Conservation (phyloP, 2,329 filamentous ascomycete species). For the Diplodia intermedia region DNA sequence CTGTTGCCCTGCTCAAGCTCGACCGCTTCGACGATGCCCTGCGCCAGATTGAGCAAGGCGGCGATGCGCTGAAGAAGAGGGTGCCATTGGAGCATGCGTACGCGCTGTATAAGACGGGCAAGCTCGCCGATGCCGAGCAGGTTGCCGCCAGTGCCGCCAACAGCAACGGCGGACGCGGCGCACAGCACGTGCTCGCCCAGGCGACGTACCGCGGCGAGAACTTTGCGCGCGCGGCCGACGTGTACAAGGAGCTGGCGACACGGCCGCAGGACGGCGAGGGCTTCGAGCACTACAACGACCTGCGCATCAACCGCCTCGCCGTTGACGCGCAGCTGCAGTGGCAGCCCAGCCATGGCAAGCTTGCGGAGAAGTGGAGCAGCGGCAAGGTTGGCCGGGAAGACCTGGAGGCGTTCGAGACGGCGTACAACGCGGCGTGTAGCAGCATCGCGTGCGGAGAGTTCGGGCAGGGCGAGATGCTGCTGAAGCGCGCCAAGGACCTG, state of each 20-base stretch:
- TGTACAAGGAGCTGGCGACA: slow-evolving; percentile 67
- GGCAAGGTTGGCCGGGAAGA: slow-evolving; percentile 64
- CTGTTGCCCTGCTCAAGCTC: slow-evolving; percentile 79
- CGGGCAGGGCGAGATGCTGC: slow-evolving; percentile 67
- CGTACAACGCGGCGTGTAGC: slow-evolving; percentile 79
- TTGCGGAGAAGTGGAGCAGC: slow-evolving; percentile 51
- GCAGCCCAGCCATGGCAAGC: slow-evolving; percentile 61
- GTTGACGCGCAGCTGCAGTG: slow-evolving; percentile 76
- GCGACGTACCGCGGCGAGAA: slow-evolving; percentile 70
- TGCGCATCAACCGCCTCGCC: slow-evolving; percentile 78
- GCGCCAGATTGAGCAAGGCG: slow-evolving; percentile 69
- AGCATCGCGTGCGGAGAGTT: slow-evolving; percentile 74
- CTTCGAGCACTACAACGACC: slow-evolving; percentile 72
- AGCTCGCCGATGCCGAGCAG: slow-evolving; percentile 68
- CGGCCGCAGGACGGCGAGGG: slow-evolving; percentile 50
- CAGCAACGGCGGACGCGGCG: slow-evolving; percentile 54
- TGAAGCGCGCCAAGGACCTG: slow-evolving; percentile 73
- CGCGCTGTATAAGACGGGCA: slow-evolving; percentile 81
- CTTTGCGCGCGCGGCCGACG: slow-evolving; percentile 69
- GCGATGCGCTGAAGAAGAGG: slow-evolving; percentile 64
- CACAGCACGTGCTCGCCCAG: slow-evolving; percentile 67
- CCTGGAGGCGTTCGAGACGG: slow-evolving; percentile 78
- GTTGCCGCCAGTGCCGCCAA: slow-evolving; percentile 52
- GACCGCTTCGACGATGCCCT: slow-evolving; percentile 83
- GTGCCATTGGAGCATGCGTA: slow-evolving; percentile 77